Evolutionary conservation across 305 asterid genomes (phyloP).

Genomic region (Fraxinus albicans): DNA sequence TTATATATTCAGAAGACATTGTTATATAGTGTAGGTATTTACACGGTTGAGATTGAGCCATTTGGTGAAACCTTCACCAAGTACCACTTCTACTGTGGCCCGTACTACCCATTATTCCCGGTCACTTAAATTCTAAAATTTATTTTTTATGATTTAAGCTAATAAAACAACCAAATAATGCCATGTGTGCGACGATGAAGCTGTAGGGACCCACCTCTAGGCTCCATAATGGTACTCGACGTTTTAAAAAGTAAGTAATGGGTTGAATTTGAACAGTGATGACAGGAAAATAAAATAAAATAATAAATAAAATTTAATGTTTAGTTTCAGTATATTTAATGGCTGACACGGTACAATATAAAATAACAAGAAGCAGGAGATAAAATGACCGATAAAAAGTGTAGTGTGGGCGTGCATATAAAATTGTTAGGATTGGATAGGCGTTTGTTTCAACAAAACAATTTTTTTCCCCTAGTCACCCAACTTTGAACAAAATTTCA

Average conservation of each 20-base stretch:
- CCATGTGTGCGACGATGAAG: conserved; percentile 30
- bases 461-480: background rate
- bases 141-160: conserved; percentile 33
- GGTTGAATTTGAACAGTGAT: background rate
- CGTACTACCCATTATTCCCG: background rate
- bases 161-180: conserved; percentile 38
- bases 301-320: background rate
- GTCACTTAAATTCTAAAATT: conserved; percentile 18
- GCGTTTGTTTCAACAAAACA: conserved; percentile 10
- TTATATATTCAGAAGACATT: background rate
- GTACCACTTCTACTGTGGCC: conserved; percentile 2
- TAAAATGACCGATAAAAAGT: background rate
- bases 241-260: background rate
- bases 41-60: conserved; percentile 12
- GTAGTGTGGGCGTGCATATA: background rate
- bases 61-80: conserved; percentile 15
- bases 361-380: background rate
- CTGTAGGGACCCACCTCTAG: background rate
- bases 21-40: background rate
- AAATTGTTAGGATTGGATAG: background rate
- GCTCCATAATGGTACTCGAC: background rate
- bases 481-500: background rate
- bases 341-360: background rate
- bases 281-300: background rate
- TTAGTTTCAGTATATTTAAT: background rate